Evolutionary conservation across 2,329 filamentous ascomycete genomes (phyloP), one percentile per base, ranked within the genome.

Genomic region (Apiospora hydei): DNA sequence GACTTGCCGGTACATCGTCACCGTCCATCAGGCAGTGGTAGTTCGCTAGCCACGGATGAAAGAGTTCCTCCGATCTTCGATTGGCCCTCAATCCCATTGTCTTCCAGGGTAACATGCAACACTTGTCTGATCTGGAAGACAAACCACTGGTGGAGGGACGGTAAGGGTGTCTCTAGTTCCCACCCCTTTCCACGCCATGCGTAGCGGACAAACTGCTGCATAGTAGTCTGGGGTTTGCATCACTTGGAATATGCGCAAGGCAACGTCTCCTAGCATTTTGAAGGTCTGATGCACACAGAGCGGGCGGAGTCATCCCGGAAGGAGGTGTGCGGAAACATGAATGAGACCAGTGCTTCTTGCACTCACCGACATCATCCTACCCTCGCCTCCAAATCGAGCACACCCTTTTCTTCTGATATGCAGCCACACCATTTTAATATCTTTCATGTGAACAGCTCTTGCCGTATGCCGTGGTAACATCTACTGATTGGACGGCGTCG

Each of bases 321-420:
- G 57, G 41, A 41, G 34, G 41, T 34, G 57, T 64, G 57, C 34
- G 21, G 34, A 64, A 41, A n/a, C 57, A 24, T 24, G 34, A 41
- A 64, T 38, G 21, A 18, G 21, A 64, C 34, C 57, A 64, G 34
- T n/a, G 57, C 57, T 41, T 41, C 21, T 34, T 64, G 57, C 57
- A 64, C 8, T 64, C 57, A n/a, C 34, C 57, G 34, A 38, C 6
- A 64, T n/a, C 57, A 64, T 41, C 57, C 13, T n/a, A n/a, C 34
- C 30, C 57, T 64, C 57, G 11, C 18, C 53, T 64, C 57, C 57
- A 64, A 64, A 21, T 64, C 34, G 57, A 64, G 57, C 18, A 64
- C 34, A 64, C 57, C 57, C 57, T 64, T 34, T n/a, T n/a, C 21
- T 16, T 41, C 57, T 64, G 18, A 7, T 41, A 41, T 41, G 57